Evolutionary conservation across 306 rosid species (phyloP).

Genomic region (Dalbergia oliveri): DNA sequence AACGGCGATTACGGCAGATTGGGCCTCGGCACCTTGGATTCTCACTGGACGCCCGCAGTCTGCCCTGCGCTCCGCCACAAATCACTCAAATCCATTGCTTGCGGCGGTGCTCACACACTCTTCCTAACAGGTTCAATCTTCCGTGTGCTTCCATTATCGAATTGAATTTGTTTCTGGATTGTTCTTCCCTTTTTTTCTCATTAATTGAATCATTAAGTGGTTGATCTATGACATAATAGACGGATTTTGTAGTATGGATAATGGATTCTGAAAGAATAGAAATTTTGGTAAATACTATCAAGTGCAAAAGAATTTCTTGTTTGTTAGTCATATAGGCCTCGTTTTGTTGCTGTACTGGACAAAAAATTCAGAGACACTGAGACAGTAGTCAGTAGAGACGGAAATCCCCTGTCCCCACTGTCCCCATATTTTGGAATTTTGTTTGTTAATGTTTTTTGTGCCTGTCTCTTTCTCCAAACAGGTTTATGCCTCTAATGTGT

Average conservation of each 20-base stretch:
- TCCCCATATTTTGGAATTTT: too few species aligned
- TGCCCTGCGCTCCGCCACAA: slow-evolving; percentile 62
- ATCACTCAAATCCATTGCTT: slow-evolving; percentile 67
- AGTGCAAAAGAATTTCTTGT: not conserved
- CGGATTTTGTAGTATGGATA: not conserved
- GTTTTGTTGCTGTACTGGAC: too few species aligned
- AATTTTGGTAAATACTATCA: not conserved
- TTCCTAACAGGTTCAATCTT: slow-evolving; percentile 75
- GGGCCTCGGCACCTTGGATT: slow-evolving; percentile 76
- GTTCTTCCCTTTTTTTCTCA: not conserved
- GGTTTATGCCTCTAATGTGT: too few species aligned
- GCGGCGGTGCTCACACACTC: slow-evolving; percentile 98
- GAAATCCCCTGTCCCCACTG: too few species aligned
- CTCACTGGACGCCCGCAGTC: slow-evolving; percentile 81
- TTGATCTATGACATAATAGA: slow-evolving; percentile 22
- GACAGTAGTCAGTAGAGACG: too few species aligned
- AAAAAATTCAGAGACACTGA: too few species aligned
- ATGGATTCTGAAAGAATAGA: not conserved
- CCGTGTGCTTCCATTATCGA: not conserved
- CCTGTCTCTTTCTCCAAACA: too few species aligned
- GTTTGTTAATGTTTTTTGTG: too few species aligned
- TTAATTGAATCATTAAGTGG: not conserved
- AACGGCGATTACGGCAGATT: slow-evolving; percentile 92
- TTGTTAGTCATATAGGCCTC: not conserved
- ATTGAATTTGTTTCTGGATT: not conserved